Conservation (phyloP, 2,329 filamentous ascomycete species). For the Fusarium longipes region DNA sequence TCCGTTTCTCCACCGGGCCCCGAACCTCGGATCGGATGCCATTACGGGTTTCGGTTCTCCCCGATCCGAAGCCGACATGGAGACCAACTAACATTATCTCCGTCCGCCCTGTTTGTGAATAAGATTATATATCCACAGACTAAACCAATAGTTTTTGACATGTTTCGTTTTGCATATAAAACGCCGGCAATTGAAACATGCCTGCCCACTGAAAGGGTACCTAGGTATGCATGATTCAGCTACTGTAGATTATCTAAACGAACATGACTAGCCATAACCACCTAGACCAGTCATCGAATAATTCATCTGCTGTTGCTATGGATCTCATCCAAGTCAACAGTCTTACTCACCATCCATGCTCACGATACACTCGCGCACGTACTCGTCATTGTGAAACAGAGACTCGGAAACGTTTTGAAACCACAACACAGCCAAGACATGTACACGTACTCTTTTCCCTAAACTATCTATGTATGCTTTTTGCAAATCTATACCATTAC, state of each 20-base stretch:
- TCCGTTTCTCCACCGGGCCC: slow-evolving; percentile 13
- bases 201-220: too few relatives aligned
- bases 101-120: background rate
- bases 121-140: background rate
- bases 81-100: background rate
- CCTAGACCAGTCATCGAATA: too few relatives aligned
- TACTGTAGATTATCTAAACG: background rate
- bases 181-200: background rate
- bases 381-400: slow-evolving; percentile 31
- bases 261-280: background rate
- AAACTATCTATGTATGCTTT: background rate
- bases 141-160: background rate
- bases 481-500: slow-evolving; percentile 13
- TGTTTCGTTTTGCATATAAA: background rate
- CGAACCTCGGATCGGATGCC: slow-evolving; percentile 32
- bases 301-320: slow-evolving; percentile 3
- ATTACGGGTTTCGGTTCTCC: slow-evolving; percentile 1
- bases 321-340: slow-evolving; percentile 23
- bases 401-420: slow-evolving; percentile 27
- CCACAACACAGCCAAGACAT: slow-evolving; percentile 19
- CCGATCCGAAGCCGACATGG: background rate
- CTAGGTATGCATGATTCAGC: background rate
- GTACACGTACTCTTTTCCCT: slow-evolving; percentile 8
- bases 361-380: background rate
- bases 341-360: background rate